A percentile compares a stretch with the other conserved stretches of the same genome.
These are phyloP conservation scores for Exophiala oligosperma DNA, from an alignment of 2,329 filamentous ascomycete species.

Conservation along the genomic window DNA sequence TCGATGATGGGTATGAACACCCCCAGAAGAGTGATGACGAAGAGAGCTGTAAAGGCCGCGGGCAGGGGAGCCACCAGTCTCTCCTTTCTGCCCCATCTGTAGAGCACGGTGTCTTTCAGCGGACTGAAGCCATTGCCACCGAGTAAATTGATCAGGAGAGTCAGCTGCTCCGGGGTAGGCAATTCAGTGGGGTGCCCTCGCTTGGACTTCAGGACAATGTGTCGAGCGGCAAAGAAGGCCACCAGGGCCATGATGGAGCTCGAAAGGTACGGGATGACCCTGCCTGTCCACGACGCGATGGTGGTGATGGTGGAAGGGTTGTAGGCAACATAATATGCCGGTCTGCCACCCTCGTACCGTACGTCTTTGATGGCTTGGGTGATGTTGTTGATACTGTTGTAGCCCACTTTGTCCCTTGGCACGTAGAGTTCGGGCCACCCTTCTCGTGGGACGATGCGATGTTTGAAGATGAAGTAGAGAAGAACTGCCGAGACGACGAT, in stretches of 20 bases:
- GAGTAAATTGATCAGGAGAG: slow-evolving; percentile 7
- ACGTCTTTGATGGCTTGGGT: not conserved
- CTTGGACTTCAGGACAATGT: slow-evolving; percentile 16
- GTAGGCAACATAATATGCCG: slow-evolving; percentile 20
- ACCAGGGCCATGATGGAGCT: slow-evolving; percentile 17
- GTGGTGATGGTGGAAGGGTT: slow-evolving; percentile 20
- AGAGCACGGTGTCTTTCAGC: slow-evolving; percentile 6
- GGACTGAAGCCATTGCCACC: slow-evolving; percentile 9
- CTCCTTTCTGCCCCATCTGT: slow-evolving; percentile 5
- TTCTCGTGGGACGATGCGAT: not conserved
- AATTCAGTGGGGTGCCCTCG: slow-evolving; percentile 5
- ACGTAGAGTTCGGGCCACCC: not conserved
- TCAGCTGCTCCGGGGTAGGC: slow-evolving; percentile 9
- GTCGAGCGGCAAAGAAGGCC: slow-evolving; percentile 17
- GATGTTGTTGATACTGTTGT: not conserved
- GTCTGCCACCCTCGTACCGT: slow-evolving; percentile 9
- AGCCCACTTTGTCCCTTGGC: not conserved
- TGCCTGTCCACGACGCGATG: slow-evolving; percentile 19
- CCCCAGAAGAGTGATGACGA: slow-evolving; percentile 7
- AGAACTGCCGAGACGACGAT: slow-evolving; percentile 5
- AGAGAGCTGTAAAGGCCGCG: slow-evolving; percentile 9
- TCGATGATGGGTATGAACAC: slow-evolving; percentile 9
- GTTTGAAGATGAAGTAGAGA: slow-evolving; percentile 11
- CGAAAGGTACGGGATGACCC: slow-evolving; percentile 18
- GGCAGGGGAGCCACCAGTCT: slow-evolving; percentile 12